Base-by-base conservation (phyloP, 2,329 filamentous ascomycete species). In the Cladobotryum protrusum region DNA sequence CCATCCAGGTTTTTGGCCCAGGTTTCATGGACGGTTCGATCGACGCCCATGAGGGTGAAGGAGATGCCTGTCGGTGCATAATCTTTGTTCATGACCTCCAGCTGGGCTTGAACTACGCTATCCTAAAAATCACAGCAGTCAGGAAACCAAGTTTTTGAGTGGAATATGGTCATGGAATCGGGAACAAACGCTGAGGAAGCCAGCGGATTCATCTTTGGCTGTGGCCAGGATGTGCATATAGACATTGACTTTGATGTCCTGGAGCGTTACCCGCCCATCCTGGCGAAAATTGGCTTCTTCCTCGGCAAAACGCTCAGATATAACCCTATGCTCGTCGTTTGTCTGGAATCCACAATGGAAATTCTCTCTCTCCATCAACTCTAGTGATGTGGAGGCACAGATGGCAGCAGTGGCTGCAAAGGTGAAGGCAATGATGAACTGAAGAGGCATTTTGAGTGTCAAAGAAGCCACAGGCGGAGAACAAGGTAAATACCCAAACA, bases 1-100 rank as follows among this genome's bases (percentile, higher is more conserved):
- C 73, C 67, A 45, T 59, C 54, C 18, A 51, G 50, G 55, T 69
- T 42, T 40, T 66, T 70, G 19, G 71, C 69, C 74, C 74, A 78
- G 51, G 59, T 61, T 18, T 59, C 43, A 63, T 78, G 74, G 59
- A 75, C 57, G 35, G 72, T 73, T 55, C 63, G 68, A 50, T 69
- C 67, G 36, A 63, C 72, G 52, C 64, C 61, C 44, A 67, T 64
- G 43, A 74, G 65, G 36, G 63, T 64, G 62, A 77, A 78, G 13
- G 57, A 58, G 61, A 77, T 68, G 53, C 68, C 66, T 47, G 72
- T 63, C 0, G 65, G 61, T 32, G 62, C 62, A 52, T 70, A 78
- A 43, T 69, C 68, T 2, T 52, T 40, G 60, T 77, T 76, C 57
- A 78, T 58, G 34, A 71, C 67, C 2, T 61, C 52, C 35, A 77